Percentiles rank a stretch among this genome's conserved stretches.
Evolutionary conservation across 2,329 filamentous ascomycete species (phyloP).

Genomic region (Trichoderma endophyticum): DNA sequence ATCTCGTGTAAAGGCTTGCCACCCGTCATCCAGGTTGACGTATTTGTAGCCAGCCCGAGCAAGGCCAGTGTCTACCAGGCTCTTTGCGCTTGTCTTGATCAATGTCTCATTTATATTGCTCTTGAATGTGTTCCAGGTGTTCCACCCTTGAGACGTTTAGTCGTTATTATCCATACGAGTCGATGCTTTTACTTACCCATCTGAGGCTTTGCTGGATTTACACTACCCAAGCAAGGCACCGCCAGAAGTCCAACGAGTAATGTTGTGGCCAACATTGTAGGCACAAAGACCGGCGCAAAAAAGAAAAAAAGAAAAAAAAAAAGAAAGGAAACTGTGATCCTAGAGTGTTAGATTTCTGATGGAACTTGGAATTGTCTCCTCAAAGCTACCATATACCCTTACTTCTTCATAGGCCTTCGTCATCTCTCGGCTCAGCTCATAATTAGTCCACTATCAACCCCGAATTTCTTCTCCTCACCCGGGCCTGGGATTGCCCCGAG

Average conservation of each 20-base stretch:
- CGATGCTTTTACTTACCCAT: neutral
- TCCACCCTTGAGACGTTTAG: neutral
- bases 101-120: neutral
- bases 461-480: neutral
- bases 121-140: neutral
- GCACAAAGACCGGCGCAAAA: neutral
- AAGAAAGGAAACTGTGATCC: neutral
- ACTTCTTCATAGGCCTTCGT: neutral
- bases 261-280: neutral
- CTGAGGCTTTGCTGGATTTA: neutral
- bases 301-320: neutral
- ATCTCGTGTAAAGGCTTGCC: slow-evolving; percentile 4
- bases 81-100: neutral
- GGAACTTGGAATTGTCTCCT: neutral
- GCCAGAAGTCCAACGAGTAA: neutral
- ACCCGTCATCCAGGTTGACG: neutral
- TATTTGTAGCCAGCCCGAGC: neutral
- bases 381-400: neutral
- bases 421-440: neutral
- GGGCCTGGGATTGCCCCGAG: neutral
- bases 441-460: neutral
- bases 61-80: neutral
- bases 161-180: neutral
- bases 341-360: neutral
- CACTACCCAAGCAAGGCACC: neutral